Evolutionary conservation across 331 rosid genomes (phyloP).

Genomic region (Cydonia oblonga): DNA sequence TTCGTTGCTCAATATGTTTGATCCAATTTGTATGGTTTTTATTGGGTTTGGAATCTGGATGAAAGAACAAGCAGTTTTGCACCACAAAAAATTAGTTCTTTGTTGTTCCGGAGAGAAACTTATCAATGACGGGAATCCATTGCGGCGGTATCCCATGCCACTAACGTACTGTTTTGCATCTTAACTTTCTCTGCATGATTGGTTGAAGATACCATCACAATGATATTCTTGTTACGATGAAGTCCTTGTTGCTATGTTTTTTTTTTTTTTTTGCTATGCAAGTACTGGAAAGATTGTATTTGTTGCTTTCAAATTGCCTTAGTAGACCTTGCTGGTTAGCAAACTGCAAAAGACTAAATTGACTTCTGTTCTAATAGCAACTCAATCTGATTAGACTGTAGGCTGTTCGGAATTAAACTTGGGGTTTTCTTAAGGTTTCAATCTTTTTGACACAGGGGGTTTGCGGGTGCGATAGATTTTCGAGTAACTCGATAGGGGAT

Average conservation of each 20-base stretch:
- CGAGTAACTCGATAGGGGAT: conserved; percentile 31
- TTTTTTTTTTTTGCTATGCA: neutral
- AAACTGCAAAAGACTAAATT: too few species aligned
- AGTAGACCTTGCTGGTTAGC: neutral
- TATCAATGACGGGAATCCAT: neutral
- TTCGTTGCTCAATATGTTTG: neutral
- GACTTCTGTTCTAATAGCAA: too few species aligned
- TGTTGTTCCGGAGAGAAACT: neutral
- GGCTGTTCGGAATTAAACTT: too few species aligned
- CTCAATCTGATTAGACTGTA: too few species aligned
- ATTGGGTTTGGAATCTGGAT: neutral
- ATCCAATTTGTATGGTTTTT: neutral
- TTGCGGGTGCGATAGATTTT: conserved; percentile 44
- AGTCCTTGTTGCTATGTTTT: neutral
- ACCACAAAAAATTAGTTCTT: neutral
- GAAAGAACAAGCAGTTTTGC: neutral
- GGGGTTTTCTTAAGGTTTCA: neutral
- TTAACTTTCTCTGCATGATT: neutral
- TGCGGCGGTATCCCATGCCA: neutral
- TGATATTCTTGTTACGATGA: too few species aligned
- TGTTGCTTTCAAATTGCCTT: neutral
- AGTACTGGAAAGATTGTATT: neutral
- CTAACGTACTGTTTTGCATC: neutral
- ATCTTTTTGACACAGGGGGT: conserved; percentile 26
- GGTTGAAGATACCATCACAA: neutral